Conservation (phyloP, 495 filamentous ascomycete species). For the Ramalina intermedia region DNA sequence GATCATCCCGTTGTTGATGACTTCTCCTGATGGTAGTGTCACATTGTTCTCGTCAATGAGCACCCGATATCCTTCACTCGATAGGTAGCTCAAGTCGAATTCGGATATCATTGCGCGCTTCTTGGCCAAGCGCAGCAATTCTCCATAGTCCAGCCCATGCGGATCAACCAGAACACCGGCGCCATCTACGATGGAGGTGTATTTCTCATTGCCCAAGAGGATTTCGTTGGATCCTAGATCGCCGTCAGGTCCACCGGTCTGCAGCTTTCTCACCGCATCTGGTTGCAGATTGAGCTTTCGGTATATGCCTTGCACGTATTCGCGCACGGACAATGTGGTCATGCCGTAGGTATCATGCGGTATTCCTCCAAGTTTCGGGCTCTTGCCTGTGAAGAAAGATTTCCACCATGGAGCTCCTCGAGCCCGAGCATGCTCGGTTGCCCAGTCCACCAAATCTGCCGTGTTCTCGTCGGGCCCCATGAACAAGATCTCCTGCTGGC, state of each 20-base stretch:
- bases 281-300: conserved; percentile 84
- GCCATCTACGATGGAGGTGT: conserved; percentile 84
- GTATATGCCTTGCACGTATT: conserved; percentile 93
- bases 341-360: conserved; percentile 94
- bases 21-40: conserved; percentile 70
- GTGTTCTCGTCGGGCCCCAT: conserved; percentile 99
- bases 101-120: conserved; percentile 77
- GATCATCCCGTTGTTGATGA: conserved; percentile 75
- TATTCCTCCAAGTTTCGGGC: conserved; percentile 86
- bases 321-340: conserved; percentile 91
- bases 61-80: conserved; percentile 77
- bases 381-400: conserved; percentile 99
- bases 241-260: conserved; percentile 93
- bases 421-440: conserved; percentile 78
- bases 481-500: conserved; percentile 90
- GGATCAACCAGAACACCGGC: conserved; percentile 90
- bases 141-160: conserved; percentile 69
- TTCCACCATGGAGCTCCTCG: conserved; percentile 98
- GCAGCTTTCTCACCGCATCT: conserved; percentile 72
- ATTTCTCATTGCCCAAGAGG: conserved; percentile 86
- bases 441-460: conserved; percentile 93
- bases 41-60: conserved; percentile 81
- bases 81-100: conserved; percentile 77
- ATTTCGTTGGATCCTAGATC: conserved; percentile 98
- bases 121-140: conserved; percentile 74